Evolutionary conservation across 2,329 filamentous ascomycete species (phyloP), one percentile per base, ranked within the genome.

Genomic region (Westerdykella aurantiaca): DNA sequence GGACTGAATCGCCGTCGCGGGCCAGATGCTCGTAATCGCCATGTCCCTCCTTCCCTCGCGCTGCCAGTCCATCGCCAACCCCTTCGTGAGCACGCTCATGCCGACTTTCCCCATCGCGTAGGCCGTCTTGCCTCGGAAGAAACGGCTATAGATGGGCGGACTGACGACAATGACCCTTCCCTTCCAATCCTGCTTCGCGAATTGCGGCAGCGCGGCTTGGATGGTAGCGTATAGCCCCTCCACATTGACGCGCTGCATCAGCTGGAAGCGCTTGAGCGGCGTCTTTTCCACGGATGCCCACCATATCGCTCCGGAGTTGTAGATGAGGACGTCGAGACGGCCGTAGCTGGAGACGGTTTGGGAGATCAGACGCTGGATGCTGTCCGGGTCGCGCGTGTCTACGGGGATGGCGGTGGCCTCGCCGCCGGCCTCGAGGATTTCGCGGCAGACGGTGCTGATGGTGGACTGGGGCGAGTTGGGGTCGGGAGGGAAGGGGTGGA

Each of bases 301-400:
- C 83, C 84, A 93, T 52, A 94, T 89, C 2, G 88, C 88, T 34
- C 88, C 88, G 0, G 83, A 82, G 63, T 93, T 94, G 72, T 94
- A 94, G 39, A 93, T 66, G 2, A 94, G 68, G 0, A 85, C 83
- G 60, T 93, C 86, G 3, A 94, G 71, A 17, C 77, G 77, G 35
- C 76, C 75, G 55, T 85, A 83, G 4, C 65, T 71, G 56, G 69
- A 50, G 5, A 85, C 68, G 0, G 82, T 82, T 43, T 74, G 64
- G 17, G 76, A 62, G 2, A 90, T 69, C 34, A 91, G 73, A 6
- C 62, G 55, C 40, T 82, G 66, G 22, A 90, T 73, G 63, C 79
- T 82, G 6, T 72, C 68, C n/a, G 73, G 72, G 53, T 80, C 73
- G 41, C 86, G 78, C 0, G 84, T 83, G 58, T 94, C 87, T 6